phyloP scores from a whole-genome alignment of 202 grass and related monocot genomes.

The Bolboschoenoplectus hybrid region DNA sequence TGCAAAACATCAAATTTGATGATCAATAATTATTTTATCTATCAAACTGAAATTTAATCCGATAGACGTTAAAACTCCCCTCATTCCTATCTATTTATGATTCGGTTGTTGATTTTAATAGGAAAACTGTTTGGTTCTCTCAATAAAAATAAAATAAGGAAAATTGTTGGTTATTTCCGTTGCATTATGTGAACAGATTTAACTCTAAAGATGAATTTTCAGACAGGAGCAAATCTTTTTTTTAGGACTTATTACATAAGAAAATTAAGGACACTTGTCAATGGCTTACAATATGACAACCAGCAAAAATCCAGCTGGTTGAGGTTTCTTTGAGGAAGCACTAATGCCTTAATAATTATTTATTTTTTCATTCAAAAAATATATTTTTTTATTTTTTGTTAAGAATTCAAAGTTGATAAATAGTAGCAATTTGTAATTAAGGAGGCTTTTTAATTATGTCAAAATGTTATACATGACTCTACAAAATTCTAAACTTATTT shows the following conservation, averaged over 20 bases:
- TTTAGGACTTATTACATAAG: not conserved
- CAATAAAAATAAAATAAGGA: not conserved
- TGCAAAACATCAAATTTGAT: no score
- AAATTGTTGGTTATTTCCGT: not conserved
- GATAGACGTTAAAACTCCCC: no score
- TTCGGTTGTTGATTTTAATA: not conserved
- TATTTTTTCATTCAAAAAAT: not conserved
- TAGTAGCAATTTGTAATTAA: not conserved
- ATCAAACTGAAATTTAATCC: no score
- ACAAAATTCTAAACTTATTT: slow-evolving; percentile 6
- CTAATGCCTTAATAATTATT: not conserved
- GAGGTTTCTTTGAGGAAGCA: not conserved
- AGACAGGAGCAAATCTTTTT: not conserved
- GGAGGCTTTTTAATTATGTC: not conserved
- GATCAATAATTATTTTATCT: no score
- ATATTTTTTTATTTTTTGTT: not conserved
- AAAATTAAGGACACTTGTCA: not conserved
- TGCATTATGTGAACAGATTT: not conserved
- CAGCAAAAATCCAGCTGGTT: not conserved
- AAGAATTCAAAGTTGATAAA: not conserved
- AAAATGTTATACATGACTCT: not conserved
- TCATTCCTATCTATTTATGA: not conserved
- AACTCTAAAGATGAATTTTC: not conserved
- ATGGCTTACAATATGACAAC: not conserved
- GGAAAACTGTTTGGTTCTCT: not conserved